These are phyloP conservation scores for Blepharisma stoltei DNA, from an alignment of 73 alveolate species.

Conservation along the genomic window DNA sequence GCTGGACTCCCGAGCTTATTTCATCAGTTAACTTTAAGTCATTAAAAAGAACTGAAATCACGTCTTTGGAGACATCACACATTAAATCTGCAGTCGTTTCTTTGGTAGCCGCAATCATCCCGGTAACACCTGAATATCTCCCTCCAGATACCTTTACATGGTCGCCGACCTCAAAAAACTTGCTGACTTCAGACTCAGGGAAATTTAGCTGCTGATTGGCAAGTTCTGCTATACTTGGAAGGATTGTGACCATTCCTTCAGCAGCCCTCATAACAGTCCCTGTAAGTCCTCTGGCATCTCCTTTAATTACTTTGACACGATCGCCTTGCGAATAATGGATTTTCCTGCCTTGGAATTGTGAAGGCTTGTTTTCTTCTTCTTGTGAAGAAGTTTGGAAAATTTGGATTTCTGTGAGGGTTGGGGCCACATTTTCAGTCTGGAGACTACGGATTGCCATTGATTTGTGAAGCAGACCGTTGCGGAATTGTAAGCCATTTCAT, in stretches of 20 bases:
- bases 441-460: constrained; percentile 47
- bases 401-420: constrained; percentile 75
- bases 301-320: constrained; percentile 63
- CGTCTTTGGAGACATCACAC: constrained; percentile 58
- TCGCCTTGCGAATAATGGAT: constrained; percentile 69
- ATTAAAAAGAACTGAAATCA: constrained; percentile 52
- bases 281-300: constrained; percentile 64
- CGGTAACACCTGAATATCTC: constrained; percentile 72
- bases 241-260: constrained; percentile 52
- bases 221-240: constrained; percentile 50
- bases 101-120: constrained; percentile 54
- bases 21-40: constrained; percentile 61
- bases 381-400: constrained; percentile 37
- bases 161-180: constrained; percentile 83
- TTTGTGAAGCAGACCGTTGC: constrained; percentile 68
- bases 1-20: constrained; percentile 38
- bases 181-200: constrained; percentile 49
- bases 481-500: constrained; percentile 55
- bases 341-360: constrained; percentile 31
- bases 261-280: constrained; percentile 70
- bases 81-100: constrained; percentile 55
- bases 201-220: constrained; percentile 37
- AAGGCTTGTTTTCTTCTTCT: constrained; percentile 34
- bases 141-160: constrained; percentile 77
- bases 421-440: constrained; percentile 65